Percentiles rank a stretch among this genome's conserved stretches.
phyloP scores from a whole-genome alignment of 345 rosid species.

The Lepidium didymum region DNA sequence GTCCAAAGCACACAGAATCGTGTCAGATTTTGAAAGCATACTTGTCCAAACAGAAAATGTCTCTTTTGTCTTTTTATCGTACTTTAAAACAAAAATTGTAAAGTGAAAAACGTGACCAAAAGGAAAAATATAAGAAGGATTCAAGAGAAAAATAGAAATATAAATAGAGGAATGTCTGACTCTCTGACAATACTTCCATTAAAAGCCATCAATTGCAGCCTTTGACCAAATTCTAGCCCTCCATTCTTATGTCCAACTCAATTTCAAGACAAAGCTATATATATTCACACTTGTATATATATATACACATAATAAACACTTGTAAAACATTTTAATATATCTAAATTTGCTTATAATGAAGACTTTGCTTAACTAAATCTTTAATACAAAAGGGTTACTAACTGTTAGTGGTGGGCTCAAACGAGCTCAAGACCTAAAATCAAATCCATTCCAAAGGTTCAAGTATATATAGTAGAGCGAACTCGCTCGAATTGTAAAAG shows the following conservation, averaged over 20 bases:
- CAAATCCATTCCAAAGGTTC: too few relatives aligned
- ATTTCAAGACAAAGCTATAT: background rate
- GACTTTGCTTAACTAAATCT: background rate
- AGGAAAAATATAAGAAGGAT: background rate
- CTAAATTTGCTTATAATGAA: too few relatives aligned
- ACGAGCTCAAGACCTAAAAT: too few relatives aligned
- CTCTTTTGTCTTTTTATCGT: background rate
- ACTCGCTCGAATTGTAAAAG: too few relatives aligned
- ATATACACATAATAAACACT: too few relatives aligned
- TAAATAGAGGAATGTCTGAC: conserved; percentile 23
- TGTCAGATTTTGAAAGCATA: conserved; percentile 22
- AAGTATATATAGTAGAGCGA: too few relatives aligned
- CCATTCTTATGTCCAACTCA: conserved; percentile 6
- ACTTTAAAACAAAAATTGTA: background rate
- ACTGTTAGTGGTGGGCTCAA: too few relatives aligned
- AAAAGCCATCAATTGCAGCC: conserved; percentile 13
- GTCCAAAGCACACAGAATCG: conserved; percentile 17
- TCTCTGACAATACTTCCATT: conserved; percentile 5
- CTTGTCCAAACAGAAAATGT: conserved; percentile 14
- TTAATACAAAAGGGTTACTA: background rate
- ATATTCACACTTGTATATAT: too few relatives aligned
- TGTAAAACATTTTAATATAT: too few relatives aligned
- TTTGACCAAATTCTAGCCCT: conserved; percentile 27
- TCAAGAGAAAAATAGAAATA: background rate
- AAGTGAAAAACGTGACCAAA: conserved; percentile 11